phyloP scores from a whole-genome alignment of 169 alveolate species.

The Eimeria maxima region DNA sequence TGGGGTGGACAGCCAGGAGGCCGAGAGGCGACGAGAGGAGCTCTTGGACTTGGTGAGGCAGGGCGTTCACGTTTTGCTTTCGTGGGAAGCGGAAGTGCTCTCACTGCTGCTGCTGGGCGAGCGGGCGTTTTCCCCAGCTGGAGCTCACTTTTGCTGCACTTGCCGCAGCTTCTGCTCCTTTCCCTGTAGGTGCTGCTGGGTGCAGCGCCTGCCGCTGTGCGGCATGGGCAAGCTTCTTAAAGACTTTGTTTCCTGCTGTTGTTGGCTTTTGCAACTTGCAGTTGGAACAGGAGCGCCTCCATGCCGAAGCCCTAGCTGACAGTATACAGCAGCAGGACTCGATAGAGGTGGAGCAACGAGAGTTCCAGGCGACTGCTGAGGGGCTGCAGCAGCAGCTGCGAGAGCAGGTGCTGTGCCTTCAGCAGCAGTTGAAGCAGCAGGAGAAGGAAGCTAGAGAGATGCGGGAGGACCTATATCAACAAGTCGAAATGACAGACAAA shows the following conservation, averaged over 20 bases:
- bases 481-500: constrained; percentile 17
- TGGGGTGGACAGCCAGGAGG: constrained; percentile 34
- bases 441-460: constrained; percentile 34
- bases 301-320: not conserved
- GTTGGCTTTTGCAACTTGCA: not conserved
- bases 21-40: constrained; percentile 36
- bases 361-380: constrained; percentile 28
- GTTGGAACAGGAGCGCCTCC: constrained; percentile 59
- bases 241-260: not conserved
- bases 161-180: not conserved
- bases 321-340: constrained; percentile 20
- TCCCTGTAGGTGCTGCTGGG: not conserved
- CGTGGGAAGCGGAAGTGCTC: not conserved
- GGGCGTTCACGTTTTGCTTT: not conserved
- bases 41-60: constrained; percentile 40
- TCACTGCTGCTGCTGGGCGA: not conserved
- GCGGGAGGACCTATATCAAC: constrained; percentile 13
- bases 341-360: constrained; percentile 40
- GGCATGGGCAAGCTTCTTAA: not conserved
- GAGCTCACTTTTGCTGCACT: not conserved
- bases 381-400: constrained; percentile 40
- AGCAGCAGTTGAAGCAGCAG: constrained; percentile 7
- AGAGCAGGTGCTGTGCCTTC: constrained; percentile 26
- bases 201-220: not conserved
- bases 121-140: not conserved